Conservation (phyloP, 306 rosid species). For the Prosopis cineraria region DNA sequence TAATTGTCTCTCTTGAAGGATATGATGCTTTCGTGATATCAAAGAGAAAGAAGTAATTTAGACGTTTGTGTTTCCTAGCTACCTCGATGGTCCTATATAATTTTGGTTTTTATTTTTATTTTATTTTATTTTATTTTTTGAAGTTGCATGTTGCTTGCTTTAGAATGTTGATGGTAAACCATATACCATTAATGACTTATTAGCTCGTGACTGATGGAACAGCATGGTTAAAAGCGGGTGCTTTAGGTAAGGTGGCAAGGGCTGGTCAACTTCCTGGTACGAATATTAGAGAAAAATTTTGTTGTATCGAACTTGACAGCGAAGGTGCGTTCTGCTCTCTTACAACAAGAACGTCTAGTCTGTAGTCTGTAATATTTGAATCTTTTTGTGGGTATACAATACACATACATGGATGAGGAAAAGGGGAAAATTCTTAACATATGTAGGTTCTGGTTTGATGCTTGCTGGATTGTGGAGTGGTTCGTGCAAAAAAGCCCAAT, state of each 20-base stretch:
- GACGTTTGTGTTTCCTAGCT: too few relatives aligned
- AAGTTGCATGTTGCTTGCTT: too few relatives aligned
- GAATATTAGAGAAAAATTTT: background rate
- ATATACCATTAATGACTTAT: background rate
- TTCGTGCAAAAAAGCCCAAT: too few relatives aligned
- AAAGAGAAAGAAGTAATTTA: too few relatives aligned
- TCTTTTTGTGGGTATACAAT: background rate
- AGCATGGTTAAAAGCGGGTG: too few relatives aligned
- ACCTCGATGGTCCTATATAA: too few relatives aligned
- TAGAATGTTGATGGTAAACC: background rate
- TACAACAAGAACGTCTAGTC: background rate
- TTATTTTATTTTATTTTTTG: too few relatives aligned
- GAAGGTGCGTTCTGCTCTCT: background rate
- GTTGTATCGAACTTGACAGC: background rate
- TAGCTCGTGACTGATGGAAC: background rate
- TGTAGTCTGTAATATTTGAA: background rate
- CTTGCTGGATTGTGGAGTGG: too few relatives aligned
- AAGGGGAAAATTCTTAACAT: background rate
- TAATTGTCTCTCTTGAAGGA: background rate
- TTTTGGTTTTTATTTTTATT: too few relatives aligned
- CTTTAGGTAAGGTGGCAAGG: background rate
- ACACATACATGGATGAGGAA: background rate
- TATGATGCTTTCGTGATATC: too few relatives aligned
- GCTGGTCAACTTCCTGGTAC: background rate
- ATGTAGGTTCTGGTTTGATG: background rate